Evolutionary conservation across 2,329 filamentous ascomycete species (phyloP).

Genomic region (Botrytis tulipae): DNA sequence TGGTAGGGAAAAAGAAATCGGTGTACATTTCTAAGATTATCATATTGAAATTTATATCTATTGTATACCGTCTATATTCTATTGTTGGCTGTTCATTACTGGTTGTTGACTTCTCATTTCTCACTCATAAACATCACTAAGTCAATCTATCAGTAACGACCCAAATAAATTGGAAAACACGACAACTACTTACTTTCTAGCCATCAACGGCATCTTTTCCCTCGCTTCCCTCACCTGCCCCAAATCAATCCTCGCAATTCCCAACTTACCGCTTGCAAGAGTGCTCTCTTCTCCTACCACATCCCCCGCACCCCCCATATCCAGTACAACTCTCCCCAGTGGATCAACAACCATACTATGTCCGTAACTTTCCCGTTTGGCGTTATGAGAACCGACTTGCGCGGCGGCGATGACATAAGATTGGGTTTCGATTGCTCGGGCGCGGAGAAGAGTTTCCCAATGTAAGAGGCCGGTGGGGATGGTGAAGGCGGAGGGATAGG

Average conservation of each 20-base stretch:
- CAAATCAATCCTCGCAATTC: slow-evolving; percentile 54
- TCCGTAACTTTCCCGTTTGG: slow-evolving; percentile 78
- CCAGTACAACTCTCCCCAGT: slow-evolving; percentile 74
- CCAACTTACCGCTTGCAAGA: slow-evolving; percentile 43
- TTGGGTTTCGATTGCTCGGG: slow-evolving; percentile 85
- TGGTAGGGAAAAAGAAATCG: slow-evolving; percentile 13
- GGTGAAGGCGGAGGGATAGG: slow-evolving; percentile 87
- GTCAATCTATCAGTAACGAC: background rate
- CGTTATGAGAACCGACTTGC: slow-evolving; percentile 72
- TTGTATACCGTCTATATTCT: background rate
- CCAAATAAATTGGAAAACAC: background rate
- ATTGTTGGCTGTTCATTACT: background rate
- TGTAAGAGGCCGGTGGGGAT: slow-evolving; percentile 80
- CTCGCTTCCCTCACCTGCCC: slow-evolving; percentile 51
- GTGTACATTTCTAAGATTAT: background rate
- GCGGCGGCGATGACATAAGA: slow-evolving; percentile 84
- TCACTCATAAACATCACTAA: slow-evolving; percentile 30
- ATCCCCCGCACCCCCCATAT: slow-evolving; percentile 51
- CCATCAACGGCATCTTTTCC: slow-evolving; percentile 55
- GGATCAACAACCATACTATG: slow-evolving; percentile 83
- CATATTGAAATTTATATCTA: background rate
- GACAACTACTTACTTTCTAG: slow-evolving; percentile 42
- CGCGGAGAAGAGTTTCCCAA: slow-evolving; percentile 77
- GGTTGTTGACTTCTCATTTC: background rate
- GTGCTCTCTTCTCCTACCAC: slow-evolving; percentile 37